A percentile compares a stretch with the other conserved stretches of the same genome.
Evolutionary conservation across 2,329 filamentous ascomycete species (phyloP).

Genomic region (Diaporthe aspalathi): DNA sequence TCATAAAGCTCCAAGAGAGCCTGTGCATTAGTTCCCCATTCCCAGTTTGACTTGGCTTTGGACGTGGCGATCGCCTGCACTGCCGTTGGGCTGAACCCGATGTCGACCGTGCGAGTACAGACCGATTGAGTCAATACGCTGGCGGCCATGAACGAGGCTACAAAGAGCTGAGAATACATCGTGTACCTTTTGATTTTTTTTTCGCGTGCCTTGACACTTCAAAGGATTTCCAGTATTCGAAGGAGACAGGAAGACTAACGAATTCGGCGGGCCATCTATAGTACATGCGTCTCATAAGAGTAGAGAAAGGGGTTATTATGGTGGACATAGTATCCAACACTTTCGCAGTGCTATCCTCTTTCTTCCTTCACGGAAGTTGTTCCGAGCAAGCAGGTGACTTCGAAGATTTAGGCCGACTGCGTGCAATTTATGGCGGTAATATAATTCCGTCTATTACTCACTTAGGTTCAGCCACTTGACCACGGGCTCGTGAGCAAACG

Average conservation of each 20-base stretch:
- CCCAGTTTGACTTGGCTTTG: constrained; percentile 6
- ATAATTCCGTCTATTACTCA: background rate
- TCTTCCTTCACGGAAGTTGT: background rate
- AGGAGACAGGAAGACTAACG: background rate
- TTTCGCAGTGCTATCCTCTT: background rate
- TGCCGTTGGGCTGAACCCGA: background rate
- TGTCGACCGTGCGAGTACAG: background rate
- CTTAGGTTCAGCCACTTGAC: background rate
- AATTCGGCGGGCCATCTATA: background rate
- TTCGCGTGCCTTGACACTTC: background rate
- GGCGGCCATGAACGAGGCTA: background rate
- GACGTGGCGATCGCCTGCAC: background rate
- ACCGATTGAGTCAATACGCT: background rate
- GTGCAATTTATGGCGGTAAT: background rate
- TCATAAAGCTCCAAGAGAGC: background rate
- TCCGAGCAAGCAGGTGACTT: background rate
- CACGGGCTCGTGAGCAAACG: background rate
- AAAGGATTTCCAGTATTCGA: background rate
- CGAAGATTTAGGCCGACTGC: background rate
- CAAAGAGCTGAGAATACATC: background rate
- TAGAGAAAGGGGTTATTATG: background rate
- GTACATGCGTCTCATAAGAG: background rate
- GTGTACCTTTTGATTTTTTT: background rate
- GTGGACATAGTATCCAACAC: background rate
- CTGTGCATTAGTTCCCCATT: background rate